Conservation (phyloP, 2,329 filamentous ascomycete genomes). For the Colletotrichum echinochloae region DNA sequence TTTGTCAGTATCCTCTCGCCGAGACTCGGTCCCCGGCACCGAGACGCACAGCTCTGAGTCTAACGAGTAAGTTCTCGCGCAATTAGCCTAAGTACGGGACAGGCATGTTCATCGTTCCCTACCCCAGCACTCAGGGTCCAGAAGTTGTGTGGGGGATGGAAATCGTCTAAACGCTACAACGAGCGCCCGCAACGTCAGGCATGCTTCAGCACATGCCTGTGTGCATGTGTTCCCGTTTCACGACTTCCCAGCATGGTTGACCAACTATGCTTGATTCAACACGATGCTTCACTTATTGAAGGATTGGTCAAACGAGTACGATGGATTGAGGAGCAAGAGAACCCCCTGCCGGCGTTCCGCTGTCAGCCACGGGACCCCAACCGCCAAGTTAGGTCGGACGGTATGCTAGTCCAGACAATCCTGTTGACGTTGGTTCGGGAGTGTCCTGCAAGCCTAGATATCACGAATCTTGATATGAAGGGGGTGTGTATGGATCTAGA, state of each 20-base stretch:
- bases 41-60: neutral
- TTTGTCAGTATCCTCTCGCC: neutral
- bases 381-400: neutral
- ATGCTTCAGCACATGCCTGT: constrained; percentile 11
- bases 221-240: neutral
- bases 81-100: neutral
- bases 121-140: constrained; percentile 8
- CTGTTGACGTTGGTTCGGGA: neutral
- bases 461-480: too few relatives aligned
- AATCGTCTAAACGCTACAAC: constrained; percentile 4
- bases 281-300: neutral
- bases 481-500: neutral
- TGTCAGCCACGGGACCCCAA: constrained; percentile 23
- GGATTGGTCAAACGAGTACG: neutral
- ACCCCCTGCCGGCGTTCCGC: constrained; percentile 25
- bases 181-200: constrained; percentile 11
- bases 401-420: neutral
- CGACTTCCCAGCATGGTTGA: neutral
- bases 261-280: neutral
- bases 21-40: neutral
- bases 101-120: neutral
- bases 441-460: neutral
- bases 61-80: neutral
- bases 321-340: constrained; percentile 1
- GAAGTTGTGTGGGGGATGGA: neutral